Evolutionary conservation across 306 rosid genomes (phyloP), one percentile per base, ranked within the genome.

Genomic region (Calophaca sinica): DNA sequence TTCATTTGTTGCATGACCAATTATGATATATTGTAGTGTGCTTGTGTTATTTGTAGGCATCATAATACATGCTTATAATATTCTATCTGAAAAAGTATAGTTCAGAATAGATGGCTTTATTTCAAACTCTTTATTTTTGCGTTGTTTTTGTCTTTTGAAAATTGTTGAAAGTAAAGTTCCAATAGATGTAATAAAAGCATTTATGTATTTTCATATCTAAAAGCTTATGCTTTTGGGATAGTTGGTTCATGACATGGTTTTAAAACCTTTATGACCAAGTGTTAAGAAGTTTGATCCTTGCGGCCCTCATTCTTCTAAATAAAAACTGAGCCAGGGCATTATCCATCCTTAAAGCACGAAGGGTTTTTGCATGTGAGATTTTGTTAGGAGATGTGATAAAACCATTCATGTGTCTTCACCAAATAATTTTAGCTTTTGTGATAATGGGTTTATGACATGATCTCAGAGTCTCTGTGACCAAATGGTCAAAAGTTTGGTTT

Each of bases 131-230:
- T 12, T 10, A 26, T 58, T 65, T 45, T 70, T 61, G 12, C 39
- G 52, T 20, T 52, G 20, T 38, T 49, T 51, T 8, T 36, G 14
- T 61, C 5, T 35, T 46, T 45, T 68, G 39, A 26, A n/a, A 67
- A 20, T 68, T 68, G 33, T 58, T 14, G 35, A 59, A 72, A 49
- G 66, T 7, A 58, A 32, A 53, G 55, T 65, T 36, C 14, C 11
- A 20, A 38, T 54, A 29, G n/a, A 55, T 76, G 35, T 54, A 54
- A 9, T 32, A 76, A 12, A 62, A 15, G 57, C 49, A 41, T 76
- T 6, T 39, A 14, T 64, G 14, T 6, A 6, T 46, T 31, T 7
- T 29, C 2, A 4, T 29, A 28, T 29, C 54, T 29, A 45, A 29
- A 12, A 66, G 20, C 35, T 28, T 15, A 53, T 2, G 2, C 9